These are phyloP conservation scores for Penstemon eatonii DNA, from an alignment of 257 asterid species.

Conservation along the genomic window DNA sequence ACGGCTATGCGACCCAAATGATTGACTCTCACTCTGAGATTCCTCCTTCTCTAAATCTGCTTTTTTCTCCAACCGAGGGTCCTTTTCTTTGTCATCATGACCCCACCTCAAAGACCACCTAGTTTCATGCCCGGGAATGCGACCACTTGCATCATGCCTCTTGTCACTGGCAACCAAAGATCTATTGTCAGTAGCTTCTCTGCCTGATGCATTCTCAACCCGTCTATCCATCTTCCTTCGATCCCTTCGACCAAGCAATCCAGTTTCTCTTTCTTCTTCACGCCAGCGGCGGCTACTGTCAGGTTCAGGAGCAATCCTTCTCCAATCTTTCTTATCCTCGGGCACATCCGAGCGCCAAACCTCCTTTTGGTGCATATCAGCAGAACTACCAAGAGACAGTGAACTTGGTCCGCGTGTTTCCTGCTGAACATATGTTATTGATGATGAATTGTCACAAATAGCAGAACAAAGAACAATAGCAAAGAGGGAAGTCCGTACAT, in stretches of 20 bases:
- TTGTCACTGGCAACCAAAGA: slow-evolving; percentile 64
- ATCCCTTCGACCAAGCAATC: slow-evolving; percentile 89
- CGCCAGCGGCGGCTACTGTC: slow-evolving; percentile 98
- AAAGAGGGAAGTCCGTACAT: not conserved
- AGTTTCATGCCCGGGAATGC: slow-evolving; percentile 69
- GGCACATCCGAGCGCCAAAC: slow-evolving; percentile 69
- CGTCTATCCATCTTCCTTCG: slow-evolving; percentile 91
- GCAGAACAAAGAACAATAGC: not conserved
- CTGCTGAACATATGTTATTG: slow-evolving; percentile 33
- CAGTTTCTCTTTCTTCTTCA: slow-evolving; percentile 99
- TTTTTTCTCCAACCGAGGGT: slow-evolving; percentile 63
- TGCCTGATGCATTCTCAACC: slow-evolving; percentile 60
- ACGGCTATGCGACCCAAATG: slow-evolving; percentile 55
- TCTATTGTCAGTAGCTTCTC: slow-evolving; percentile 69
- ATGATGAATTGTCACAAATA: slow-evolving; percentile 7
- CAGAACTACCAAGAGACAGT: slow-evolving; percentile 78
- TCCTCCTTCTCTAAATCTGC: slow-evolving; percentile 82
- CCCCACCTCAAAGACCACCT: slow-evolving; percentile 99
- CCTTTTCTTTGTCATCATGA: slow-evolving; percentile 96
- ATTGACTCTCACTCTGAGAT: slow-evolving; percentile 56
- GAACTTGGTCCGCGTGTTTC: slow-evolving; percentile 85
- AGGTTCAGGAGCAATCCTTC: slow-evolving; percentile 57
- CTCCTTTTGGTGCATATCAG: slow-evolving; percentile 80
- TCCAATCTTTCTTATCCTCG: slow-evolving; percentile 89
- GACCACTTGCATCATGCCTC: slow-evolving; percentile 74